These are phyloP conservation scores for Balakata baccata DNA, from an alignment of 345 rosid genomes.

Conservation along the genomic window DNA sequence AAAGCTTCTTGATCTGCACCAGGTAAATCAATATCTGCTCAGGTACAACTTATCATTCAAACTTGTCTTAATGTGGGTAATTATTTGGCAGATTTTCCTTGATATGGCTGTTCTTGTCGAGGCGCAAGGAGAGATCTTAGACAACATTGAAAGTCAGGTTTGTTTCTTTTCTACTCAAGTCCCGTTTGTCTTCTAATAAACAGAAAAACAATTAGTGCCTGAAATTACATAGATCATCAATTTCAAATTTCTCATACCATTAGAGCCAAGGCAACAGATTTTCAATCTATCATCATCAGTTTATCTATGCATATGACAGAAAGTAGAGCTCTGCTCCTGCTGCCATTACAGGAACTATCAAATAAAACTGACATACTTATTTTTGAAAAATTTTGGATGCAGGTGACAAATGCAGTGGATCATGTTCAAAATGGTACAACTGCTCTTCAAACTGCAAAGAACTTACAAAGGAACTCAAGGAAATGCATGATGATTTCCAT, in stretches of 20 bases:
- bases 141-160: constrained; percentile 74
- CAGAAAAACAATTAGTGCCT: no score
- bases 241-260: no score
- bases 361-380: no score
- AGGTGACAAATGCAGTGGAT: constrained; percentile 54
- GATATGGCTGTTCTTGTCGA: constrained; percentile 73
- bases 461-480: constrained; percentile 51
- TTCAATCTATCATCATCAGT: no score
- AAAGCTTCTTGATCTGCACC: constrained; percentile 85
- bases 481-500: constrained; percentile 67
- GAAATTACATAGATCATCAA: no score
- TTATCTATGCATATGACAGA: no score
- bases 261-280: no score
- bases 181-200: background rate
- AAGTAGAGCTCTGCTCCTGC: no score
- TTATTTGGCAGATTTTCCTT: constrained; percentile 48
- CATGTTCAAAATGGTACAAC: constrained; percentile 52
- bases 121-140: constrained; percentile 68
- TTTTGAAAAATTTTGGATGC: background rate
- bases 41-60: background rate
- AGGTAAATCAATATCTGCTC: constrained; percentile 38
- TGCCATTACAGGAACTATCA: no score
- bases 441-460: constrained; percentile 51
- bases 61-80: constrained; percentile 12
- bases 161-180: constrained; percentile 15